Conservation (phyloP, 169 alveolate species). For the Plasmodium vivax region DNA sequence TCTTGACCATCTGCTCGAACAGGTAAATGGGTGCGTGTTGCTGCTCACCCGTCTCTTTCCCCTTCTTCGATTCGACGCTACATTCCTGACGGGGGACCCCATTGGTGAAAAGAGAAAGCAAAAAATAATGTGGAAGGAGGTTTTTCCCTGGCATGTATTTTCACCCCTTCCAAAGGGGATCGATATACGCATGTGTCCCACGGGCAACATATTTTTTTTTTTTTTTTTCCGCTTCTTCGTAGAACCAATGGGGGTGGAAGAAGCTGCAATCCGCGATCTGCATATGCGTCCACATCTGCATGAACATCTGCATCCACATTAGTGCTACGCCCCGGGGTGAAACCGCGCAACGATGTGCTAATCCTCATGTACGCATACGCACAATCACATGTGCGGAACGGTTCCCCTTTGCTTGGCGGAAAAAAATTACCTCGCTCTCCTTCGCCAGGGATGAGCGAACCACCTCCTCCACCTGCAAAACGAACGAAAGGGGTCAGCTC, state of each 20-base stretch:
- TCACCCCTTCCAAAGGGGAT: background rate
- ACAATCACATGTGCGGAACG: background rate
- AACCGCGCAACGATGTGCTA: background rate
- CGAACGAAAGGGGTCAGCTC: background rate
- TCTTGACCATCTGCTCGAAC: slow-evolving; percentile 72
- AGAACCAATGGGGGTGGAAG: background rate
- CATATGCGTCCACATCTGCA: background rate
- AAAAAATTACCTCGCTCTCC: background rate
- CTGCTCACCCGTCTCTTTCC: background rate
- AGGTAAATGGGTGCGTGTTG: slow-evolving; percentile 54
- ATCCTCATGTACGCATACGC: background rate
- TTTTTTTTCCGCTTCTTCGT: background rate
- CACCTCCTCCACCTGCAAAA: background rate
- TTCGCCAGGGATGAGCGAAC: background rate
- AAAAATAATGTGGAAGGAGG: background rate
- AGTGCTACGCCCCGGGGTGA: background rate
- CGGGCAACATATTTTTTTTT: background rate
- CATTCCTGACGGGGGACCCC: background rate
- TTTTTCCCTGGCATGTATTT: background rate
- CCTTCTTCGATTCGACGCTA: background rate
- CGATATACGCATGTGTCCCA: background rate
- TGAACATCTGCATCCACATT: background rate
- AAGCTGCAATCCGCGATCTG: background rate
- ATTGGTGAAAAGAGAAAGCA: background rate
- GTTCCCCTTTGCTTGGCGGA: background rate